Evolutionary conservation across 1,284 basidiomycete species (phyloP), one percentile per base, ranked within the genome.

Genomic region (Mrakiaceae sp.): DNA sequence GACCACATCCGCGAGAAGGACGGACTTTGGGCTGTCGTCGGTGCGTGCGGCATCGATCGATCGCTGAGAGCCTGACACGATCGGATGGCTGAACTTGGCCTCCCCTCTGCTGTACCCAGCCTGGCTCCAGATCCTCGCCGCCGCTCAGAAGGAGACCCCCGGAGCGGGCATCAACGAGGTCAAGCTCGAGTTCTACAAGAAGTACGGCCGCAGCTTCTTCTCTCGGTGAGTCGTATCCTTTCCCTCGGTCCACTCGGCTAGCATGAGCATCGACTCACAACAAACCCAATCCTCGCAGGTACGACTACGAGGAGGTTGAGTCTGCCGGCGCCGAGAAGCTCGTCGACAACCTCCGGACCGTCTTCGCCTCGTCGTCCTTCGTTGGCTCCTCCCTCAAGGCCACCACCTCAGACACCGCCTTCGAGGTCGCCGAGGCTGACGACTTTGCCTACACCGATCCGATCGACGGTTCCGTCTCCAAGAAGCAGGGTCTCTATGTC

Each of bases 1-100:
- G 95, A 98, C 78, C 95, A 98, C 78, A 96, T 98, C 71, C 89
- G 95, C 69, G 95, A 98, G 81, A 98, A 98, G 83, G 95, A 98
- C 73, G 95, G 95, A 71, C 80, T 98, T 54, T 98, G 95, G 95
- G 95, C 96, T 66, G 82, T 98, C 67, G 82, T 98, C 59, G 90
- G 90, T 90, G 71, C 73, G 77, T 75, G 46, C 8, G 53, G 7
- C 16, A 6, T 54, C n/a, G 53, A 27, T 27, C 53, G 8, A 9
- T 56, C 54, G 54, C 42, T 14, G 10, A 48, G 5, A 48, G n/a
- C 55, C 54, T 16, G 42, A 14, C 16, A 3, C 16, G 39, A 55
- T 10, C 40, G 14, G 11, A 9, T 4, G 3, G 58, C 12, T 40
- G n/a, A 48, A 44, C 55, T 27, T n/a, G 62, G 52, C 50, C 61